Base-by-base conservation (phyloP, 2,329 filamentous ascomycete species). In the Colletotrichum karsti region DNA sequence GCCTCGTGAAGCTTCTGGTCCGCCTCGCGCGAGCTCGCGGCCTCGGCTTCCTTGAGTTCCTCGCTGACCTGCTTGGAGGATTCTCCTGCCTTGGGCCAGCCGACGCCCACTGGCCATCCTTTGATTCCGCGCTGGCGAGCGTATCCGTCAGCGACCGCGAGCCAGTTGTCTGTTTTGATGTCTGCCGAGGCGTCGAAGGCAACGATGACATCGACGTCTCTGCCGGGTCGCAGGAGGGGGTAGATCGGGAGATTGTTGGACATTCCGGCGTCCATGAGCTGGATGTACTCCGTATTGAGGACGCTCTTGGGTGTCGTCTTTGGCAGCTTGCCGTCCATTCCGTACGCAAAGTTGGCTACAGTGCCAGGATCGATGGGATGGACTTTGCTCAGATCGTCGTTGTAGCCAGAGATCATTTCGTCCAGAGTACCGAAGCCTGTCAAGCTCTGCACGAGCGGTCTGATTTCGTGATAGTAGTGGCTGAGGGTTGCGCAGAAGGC, bases 181-280 rank as follows among this genome's bases (percentile, higher is more conserved):
- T 99, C 96, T 20, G 95, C 95, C 1, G 93, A 97, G 4, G 94
- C 94, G 77, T 99, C 96, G 77, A 99, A 99, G 3, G 95, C 93
- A 50, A 99, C 88, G 50, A 98, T 84, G 46, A 99, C 87, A 73
- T 99, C 96, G 6, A 99, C 91, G 63, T 97, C 88, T 37, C 96
- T 88, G 3, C 95, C 95, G 0, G 94, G 94, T 10, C 96, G 90
- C 18, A 99, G 89, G 4, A 98, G 87, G 0, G 96, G 96, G 77
- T 99, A 99, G 44, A 98, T 95, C 2, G 96, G 96, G 8, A 99
- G 85, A 75, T 99, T 99, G 77, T 99, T 98, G 71, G 93, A 97
- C 96, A 99, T 99, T 56, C 96, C 96, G 2, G 96, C 95, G 78
- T 99, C 96, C 95, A 98, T 98, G 15, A 95, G 86, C 71, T 93